Base-by-base conservation (phyloP, 2,329 filamentous ascomycete genomes). In the Dactylonectria macrodidyma region DNA sequence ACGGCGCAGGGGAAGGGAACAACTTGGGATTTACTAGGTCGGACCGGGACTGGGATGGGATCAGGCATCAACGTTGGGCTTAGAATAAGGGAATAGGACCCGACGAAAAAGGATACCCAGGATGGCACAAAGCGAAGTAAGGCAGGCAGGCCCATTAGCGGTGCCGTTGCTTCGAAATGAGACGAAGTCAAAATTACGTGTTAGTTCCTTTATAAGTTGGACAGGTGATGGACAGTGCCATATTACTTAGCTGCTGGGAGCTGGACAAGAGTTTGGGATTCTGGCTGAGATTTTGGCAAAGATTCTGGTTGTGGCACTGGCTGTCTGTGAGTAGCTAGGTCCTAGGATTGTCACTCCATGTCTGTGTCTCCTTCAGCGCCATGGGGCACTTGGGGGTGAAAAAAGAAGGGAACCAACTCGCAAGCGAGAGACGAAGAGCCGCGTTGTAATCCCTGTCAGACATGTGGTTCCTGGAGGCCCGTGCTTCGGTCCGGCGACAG, bases 361-460 rank as follows among this genome's bases (percentile, higher is more conserved):
- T 19, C 19, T 19, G 19, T 19, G 19, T 19, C 19, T 19, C 19
- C 19, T 19, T 19, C 19, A 19, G 19, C 19, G 19, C 19, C 19
- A 19, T 19, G 19, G 19, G 19, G 50, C 58, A 41, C 62, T 68
- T 54, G 57, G 36, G 41, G 51, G 54, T 65, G 50, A 61, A 62
- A 68, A 58, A 62, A 46, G 67, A 62, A 48, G 67, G 67, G 58
- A 71, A 69, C 55, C 73, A 69, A 66, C 67, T 7, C 7, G 26
- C 26, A 30, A 30, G 26, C 26, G 26, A 30, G 63, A 69, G 62
- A 66, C 12, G 57, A 70, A 73, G 72, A 77, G 75, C 75, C 72
- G 72, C 73, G 66, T 72, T 68, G 55, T 55, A 60, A 78, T 75
- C 77, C 77, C 71, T 78, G 77, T 69, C 68, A 68, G 67, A 77